A percentile compares a stretch with the other conserved stretches of the same genome.
These are phyloP conservation scores for Candida glucosophila DNA, from an alignment of 1,139 yeast genomes.

Conservation along the genomic window DNA sequence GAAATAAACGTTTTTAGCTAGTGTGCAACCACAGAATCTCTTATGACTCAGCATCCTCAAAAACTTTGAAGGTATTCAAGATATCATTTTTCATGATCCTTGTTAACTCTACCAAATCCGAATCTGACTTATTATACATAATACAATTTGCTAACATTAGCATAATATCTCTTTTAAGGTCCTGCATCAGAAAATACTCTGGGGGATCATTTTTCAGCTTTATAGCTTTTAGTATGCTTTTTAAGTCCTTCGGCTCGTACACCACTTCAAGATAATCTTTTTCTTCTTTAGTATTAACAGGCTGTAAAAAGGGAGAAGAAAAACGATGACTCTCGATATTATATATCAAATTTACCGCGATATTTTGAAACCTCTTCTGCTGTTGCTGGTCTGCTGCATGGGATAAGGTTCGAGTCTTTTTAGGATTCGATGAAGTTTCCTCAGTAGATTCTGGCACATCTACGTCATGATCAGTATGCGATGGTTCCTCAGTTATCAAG, in stretches of 20 bases:
- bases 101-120: constrained; percentile 55
- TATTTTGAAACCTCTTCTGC: constrained; percentile 43
- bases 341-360: constrained; percentile 50
- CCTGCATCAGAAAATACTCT: constrained; percentile 45
- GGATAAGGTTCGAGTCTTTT: no score
- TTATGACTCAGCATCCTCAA: constrained; percentile 38
- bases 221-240: constrained; percentile 49
- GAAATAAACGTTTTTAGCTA: constrained; percentile 1
- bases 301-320: constrained; percentile 66
- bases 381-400: no score
- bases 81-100: constrained; percentile 60
- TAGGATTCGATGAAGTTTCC: no score
- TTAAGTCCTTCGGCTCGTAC: constrained; percentile 59
- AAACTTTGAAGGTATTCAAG: constrained; percentile 40
- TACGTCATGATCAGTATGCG: no score
- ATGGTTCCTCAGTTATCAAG: no score
- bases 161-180: constrained; percentile 61
- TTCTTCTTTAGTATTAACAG: constrained; percentile 61
- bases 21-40: no score
- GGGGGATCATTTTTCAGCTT: constrained; percentile 36
- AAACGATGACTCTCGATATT: constrained; percentile 64
- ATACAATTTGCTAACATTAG: constrained; percentile 79
- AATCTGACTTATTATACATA: constrained; percentile 66
- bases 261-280: constrained; percentile 60
- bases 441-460: no score